Conservation (phyloP, 2,329 filamentous ascomycete species). For the Fusarium torulosum region DNA sequence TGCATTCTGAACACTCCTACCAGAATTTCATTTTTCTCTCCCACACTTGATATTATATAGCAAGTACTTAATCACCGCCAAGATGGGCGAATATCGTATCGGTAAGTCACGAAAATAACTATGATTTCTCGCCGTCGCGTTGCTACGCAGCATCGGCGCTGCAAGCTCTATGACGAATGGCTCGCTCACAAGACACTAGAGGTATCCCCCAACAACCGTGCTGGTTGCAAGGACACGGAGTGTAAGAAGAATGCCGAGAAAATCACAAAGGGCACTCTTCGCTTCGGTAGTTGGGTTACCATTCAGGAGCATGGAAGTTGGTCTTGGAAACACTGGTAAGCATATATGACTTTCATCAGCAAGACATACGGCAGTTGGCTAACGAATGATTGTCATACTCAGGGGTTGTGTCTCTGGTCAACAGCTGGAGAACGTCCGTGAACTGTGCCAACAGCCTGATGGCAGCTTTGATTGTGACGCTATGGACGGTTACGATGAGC, state of each 20-base stretch:
- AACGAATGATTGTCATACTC: not conserved
- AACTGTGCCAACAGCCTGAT: slow-evolving; percentile 62
- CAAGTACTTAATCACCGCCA: slow-evolving; percentile 28
- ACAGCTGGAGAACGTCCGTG: slow-evolving; percentile 75
- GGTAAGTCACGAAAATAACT: slow-evolving; percentile 53
- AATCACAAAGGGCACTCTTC: slow-evolving; percentile 82
- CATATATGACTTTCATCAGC: slow-evolving; percentile 6
- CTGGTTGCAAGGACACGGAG: slow-evolving; percentile 77
- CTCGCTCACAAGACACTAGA: slow-evolving; percentile 64
- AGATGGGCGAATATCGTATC: slow-evolving; percentile 62
- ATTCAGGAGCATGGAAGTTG: slow-evolving; percentile 73
- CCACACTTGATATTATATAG: slow-evolving; percentile 10
- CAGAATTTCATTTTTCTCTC: slow-evolving; percentile 29
- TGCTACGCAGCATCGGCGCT: slow-evolving; percentile 1
- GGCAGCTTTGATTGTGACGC: slow-evolving; percentile 70
- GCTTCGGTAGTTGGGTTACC: slow-evolving; percentile 80
- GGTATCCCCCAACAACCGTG: slow-evolving; percentile 75
- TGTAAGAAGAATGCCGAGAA: slow-evolving; percentile 80
- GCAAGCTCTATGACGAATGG: slow-evolving; percentile 14
- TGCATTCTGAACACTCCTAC: slow-evolving; percentile 2
- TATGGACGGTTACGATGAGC: slow-evolving; percentile 85
- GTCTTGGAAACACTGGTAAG: slow-evolving; percentile 89
- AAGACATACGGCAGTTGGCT: slow-evolving; percentile 3
- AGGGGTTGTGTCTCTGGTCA: slow-evolving; percentile 92
- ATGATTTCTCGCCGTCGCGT: not conserved